These are phyloP conservation scores for Acanthamoeba triangularis DNA, from an alignment of 208 protist species.

Conservation along the genomic window DNA sequence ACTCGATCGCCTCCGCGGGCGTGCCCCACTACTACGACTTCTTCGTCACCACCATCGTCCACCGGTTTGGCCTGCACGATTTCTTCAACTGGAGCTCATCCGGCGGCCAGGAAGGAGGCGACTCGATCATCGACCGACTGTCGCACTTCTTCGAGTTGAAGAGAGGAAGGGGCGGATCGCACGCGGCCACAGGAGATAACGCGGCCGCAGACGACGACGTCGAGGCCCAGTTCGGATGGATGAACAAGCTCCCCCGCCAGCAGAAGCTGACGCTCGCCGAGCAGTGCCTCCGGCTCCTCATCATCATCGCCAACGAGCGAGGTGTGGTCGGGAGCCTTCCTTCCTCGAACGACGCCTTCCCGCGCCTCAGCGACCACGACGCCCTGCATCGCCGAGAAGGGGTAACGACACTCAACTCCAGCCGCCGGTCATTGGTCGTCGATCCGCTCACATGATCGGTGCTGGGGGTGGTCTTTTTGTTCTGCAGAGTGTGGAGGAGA, in stretches of 20 bases:
- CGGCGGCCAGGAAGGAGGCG: background rate
- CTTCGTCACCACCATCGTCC: slow-evolving; percentile 54
- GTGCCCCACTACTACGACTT: slow-evolving; percentile 15
- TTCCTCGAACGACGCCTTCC: background rate
- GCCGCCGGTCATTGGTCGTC: too few relatives aligned
- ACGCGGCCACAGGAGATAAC: background rate
- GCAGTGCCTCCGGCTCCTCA: slow-evolving; percentile 39
- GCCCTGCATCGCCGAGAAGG: background rate
- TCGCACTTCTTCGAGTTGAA: slow-evolving; percentile 14
- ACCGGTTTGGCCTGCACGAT: slow-evolving; percentile 38
- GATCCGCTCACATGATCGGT: background rate
- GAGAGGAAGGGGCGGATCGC: background rate
- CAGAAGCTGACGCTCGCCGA: slow-evolving; percentile 48
- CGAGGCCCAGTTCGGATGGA: background rate
- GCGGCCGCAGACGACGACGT: background rate
- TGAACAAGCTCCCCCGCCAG: background rate
- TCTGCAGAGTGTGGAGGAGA: slow-evolving; percentile 5
- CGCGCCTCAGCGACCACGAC: background rate
- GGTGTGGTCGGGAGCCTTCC: background rate
- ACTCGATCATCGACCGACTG: background rate
- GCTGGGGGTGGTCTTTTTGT: background rate
- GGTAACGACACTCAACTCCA: background rate
- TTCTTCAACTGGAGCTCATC: slow-evolving; percentile 37
- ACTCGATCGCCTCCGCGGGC: background rate
- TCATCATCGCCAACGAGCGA: slow-evolving; percentile 54